Base-by-base conservation (phyloP, 140 eudicot species). In the Flaveria floridana region DNA sequence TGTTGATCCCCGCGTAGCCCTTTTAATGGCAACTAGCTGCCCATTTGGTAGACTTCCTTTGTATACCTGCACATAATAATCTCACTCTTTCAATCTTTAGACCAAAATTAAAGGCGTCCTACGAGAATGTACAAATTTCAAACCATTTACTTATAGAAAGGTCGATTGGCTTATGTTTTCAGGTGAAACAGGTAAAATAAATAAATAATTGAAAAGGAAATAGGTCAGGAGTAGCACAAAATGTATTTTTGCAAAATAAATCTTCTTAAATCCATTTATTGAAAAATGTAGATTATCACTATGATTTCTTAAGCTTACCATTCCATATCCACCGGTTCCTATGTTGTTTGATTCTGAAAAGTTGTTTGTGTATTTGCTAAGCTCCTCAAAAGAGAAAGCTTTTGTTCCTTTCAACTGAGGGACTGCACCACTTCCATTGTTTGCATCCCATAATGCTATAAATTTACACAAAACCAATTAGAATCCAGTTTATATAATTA, bases 311-410 rank as follows among this genome's bases (percentile, higher is more conserved):
- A 23, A 23, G 34, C 84, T 66, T 68, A 93, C 97, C 97, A 86
- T 93, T 59, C 98, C 97, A 79, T 86, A 94, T 28, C 91, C 97
- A 41, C 99, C 99, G 2, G 89, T 70, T 75, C 97, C 99, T 72
- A 94, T 72, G 66, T 73, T 84, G 79, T 86, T 90, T 10, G 76
- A 58, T 56, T 88, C 97, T 12, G 97, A 81, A 63, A 94, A 94
- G 62, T 88, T 88, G 74, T 87, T 86, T 39, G 99, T 88, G 81
- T 44, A 78, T 78, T 74, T 85, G 81, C 73, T 88, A 74, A 90
- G 85, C 78, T 86, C 97, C 53, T 81, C 90, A 78, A 82, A 87
- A 5, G 97, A 78, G 81, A 93, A 93, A 69, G 65, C 53, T 75
- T 82, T 85, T 23, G 89, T 84, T 69, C 99, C 97, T 85, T 79